These are phyloP conservation scores for Colletotrichum cereale DNA, from an alignment of 2,329 filamentous ascomycete genomes.

Conservation along the genomic window DNA sequence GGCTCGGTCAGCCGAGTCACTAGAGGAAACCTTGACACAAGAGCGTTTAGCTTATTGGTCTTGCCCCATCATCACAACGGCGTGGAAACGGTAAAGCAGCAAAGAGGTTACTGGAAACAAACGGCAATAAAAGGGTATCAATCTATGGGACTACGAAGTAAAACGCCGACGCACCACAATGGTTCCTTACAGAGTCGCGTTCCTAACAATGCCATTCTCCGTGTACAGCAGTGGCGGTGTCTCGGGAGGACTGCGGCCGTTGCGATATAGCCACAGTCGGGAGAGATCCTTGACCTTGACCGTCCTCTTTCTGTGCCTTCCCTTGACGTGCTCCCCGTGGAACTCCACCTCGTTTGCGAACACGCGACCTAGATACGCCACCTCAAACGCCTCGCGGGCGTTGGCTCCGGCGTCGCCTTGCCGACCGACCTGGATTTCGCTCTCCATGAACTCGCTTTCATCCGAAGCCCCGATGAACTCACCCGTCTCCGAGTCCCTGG, in stretches of 20 bases:
- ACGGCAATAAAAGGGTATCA: slow-evolving; percentile 26
- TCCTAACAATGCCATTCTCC: slow-evolving; percentile 54
- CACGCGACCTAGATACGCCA: slow-evolving; percentile 58
- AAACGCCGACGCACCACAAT: background rate
- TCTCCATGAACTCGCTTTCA: slow-evolving; percentile 72
- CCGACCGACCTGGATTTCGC: slow-evolving; percentile 60
- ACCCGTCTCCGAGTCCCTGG: slow-evolving; percentile 55
- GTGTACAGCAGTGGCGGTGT: slow-evolving; percentile 51
- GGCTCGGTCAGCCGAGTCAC: background rate
- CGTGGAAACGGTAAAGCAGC: too few relatives aligned
- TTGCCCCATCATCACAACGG: background rate
- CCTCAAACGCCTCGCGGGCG: slow-evolving; percentile 61
- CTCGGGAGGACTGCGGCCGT: slow-evolving; percentile 66
- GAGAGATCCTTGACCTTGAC: slow-evolving; percentile 72
- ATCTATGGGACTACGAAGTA: slow-evolving; percentile 10
- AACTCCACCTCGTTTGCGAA: slow-evolving; percentile 56
- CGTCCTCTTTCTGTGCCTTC: slow-evolving; percentile 44
- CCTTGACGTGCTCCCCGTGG: slow-evolving; percentile 49
- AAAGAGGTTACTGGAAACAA: background rate
- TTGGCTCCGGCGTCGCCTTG: slow-evolving; percentile 59
- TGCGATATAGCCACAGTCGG: slow-evolving; percentile 72
- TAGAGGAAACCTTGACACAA: background rate
- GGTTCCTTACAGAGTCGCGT: slow-evolving; percentile 51
- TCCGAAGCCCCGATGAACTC: slow-evolving; percentile 59
- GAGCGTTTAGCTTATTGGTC: background rate